phyloP scores from a whole-genome alignment of 148 eudicot genomes.

The Chenopodium quinoa region DNA sequence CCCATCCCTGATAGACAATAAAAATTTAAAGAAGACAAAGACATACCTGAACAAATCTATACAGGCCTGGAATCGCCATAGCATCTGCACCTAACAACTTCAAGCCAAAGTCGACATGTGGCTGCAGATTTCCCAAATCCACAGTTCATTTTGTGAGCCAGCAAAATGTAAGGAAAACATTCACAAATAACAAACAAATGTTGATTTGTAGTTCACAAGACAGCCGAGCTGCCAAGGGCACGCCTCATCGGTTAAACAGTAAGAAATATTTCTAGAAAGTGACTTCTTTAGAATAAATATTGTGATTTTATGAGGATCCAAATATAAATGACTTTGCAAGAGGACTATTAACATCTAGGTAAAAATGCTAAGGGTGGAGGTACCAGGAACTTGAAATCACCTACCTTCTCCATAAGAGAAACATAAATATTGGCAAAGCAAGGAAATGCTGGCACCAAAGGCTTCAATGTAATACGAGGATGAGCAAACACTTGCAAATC shows the following conservation, averaged over 20 bases:
- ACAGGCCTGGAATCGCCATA: constrained; percentile 91
- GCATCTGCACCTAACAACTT: constrained; percentile 92
- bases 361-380: neutral
- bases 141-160: constrained; percentile 10
- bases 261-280: neutral
- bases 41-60: constrained; percentile 79
- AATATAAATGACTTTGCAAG: neutral
- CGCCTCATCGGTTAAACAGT: neutral
- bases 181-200: neutral
- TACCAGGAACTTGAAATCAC: neutral
- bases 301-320: neutral
- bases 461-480: constrained; percentile 94
- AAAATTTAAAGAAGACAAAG: neutral
- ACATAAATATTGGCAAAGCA: constrained; percentile 83
- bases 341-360: neutral
- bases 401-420: constrained; percentile 92
- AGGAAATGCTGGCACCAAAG: constrained; percentile 89
- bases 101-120: constrained; percentile 93
- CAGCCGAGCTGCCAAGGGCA: constrained; percentile 2
- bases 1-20: too few relatives aligned
- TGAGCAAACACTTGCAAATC: constrained; percentile 95
- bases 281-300: neutral
- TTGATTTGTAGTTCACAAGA: neutral
- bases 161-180: neutral
- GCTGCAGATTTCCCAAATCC: constrained; percentile 52